Conservation (phyloP, 2,329 filamentous ascomycete species). For the Arachnomyces sp. region DNA sequence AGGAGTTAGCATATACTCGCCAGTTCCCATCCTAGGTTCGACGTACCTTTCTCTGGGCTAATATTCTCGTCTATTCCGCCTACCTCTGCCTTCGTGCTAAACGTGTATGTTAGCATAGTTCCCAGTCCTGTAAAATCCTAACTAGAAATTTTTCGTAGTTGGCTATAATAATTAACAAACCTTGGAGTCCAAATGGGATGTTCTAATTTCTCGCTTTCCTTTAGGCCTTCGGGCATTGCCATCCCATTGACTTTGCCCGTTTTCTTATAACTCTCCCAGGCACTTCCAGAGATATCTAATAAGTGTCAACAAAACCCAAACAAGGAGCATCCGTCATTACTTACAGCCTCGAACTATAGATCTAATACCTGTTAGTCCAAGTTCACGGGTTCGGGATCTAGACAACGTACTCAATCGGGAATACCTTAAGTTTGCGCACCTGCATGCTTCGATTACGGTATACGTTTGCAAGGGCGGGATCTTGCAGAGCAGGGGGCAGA, state of each 20-base stretch:
- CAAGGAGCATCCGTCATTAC: too few relatives aligned
- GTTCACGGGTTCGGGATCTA: too few relatives aligned
- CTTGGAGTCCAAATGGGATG: too few relatives aligned
- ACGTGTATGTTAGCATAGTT: constrained; percentile 61
- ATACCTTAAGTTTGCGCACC: constrained; percentile 64
- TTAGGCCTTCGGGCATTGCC: constrained; percentile 57
- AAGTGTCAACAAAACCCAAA: too few relatives aligned
- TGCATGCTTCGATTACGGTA: constrained; percentile 61
- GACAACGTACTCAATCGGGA: constrained; percentile 57
- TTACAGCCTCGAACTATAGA: constrained; percentile 71
- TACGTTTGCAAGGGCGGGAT: too few relatives aligned
- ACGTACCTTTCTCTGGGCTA: constrained; percentile 55
- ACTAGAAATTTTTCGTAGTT: too few relatives aligned
- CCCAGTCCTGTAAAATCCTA: too few relatives aligned
- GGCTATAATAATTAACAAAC: too few relatives aligned
- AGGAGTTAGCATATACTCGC: constrained; percentile 1
- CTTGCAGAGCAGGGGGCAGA: constrained; percentile 50
- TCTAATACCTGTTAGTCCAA: too few relatives aligned
- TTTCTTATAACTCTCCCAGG: constrained; percentile 70
- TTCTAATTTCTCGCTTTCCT: constrained; percentile 54
- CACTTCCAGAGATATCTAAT: constrained; percentile 67
- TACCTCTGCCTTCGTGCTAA: constrained; percentile 74
- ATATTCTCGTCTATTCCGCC: constrained; percentile 85
- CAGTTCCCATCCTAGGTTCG: not conserved
- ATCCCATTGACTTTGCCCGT: constrained; percentile 75